phyloP scores from a whole-genome alignment of 306 rosid species.

The Arachis hypogaea region DNA sequence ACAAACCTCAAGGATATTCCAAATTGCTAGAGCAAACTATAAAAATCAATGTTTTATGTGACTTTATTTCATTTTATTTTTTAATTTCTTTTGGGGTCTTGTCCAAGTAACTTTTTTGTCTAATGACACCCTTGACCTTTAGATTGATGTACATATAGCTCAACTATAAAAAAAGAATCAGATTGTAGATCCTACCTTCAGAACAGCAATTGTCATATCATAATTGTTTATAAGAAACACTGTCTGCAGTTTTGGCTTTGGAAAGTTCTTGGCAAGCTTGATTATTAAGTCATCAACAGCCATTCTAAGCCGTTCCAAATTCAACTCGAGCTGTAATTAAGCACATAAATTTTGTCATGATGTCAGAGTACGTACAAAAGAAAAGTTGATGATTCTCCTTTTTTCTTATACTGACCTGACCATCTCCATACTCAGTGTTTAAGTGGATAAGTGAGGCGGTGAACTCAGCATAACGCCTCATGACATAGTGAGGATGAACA shows the following conservation, averaged over 20 bases:
- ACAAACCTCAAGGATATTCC: not conserved
- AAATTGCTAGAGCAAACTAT: not conserved
- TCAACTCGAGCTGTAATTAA: constrained; percentile 80
- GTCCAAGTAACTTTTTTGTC: not conserved
- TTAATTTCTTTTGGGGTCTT: constrained; percentile 7
- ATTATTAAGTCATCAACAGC: constrained; percentile 90
- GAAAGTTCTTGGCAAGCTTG: constrained; percentile 90
- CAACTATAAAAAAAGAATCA: constrained; percentile 26
- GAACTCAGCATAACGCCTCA: constrained; percentile 98
- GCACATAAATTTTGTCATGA: constrained; percentile 24
- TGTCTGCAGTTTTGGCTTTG: constrained; percentile 74
- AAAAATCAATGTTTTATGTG: too few species aligned
- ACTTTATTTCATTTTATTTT: not conserved
- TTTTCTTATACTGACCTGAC: constrained; percentile 65
- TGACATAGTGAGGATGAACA: constrained; percentile 96
- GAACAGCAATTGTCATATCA: constrained; percentile 91
- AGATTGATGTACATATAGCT: constrained; percentile 32
- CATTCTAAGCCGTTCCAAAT: constrained; percentile 91
- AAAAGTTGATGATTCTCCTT: constrained; percentile 5
- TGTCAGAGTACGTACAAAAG: constrained; percentile 4
- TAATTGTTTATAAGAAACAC: constrained; percentile 96
- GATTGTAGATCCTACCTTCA: constrained; percentile 68
- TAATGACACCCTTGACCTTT: too few species aligned
- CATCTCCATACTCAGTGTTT: constrained; percentile 89
- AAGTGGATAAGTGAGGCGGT: constrained; percentile 93